Base-by-base conservation (phyloP, 176 grass and related monocot genomes). In the Oryza meyeriana region DNA sequence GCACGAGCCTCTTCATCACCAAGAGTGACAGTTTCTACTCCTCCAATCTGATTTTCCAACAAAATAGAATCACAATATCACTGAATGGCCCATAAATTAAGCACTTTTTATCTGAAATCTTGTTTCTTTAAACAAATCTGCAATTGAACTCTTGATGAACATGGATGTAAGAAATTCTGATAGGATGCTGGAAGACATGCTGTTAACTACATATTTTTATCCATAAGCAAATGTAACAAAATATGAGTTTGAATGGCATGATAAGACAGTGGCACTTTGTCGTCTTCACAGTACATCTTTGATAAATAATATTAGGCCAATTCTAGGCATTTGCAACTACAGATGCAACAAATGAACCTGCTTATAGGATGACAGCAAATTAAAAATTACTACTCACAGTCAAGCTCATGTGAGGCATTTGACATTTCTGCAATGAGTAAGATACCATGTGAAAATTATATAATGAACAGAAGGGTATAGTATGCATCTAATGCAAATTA, bases 1-100 rank as follows among this genome's bases (percentile, higher is more conserved):
- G 95, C 95, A 66, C 95, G 90, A 64, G 95, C 95, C 61, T 98
- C 95, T 27, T 98, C 95, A 61, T 95, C 95, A 62, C 92, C 91
- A 66, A 98, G 84, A 58, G 95, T 98, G 73, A 95, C 95, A 85
- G 86, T 93, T 91, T 98, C 95, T 74, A 95, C 88, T 77, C 95
- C 95, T 64, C 95, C 92, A 78, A 98, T 86, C 95, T 98, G 76
- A 72, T 80, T 80, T 45, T 87, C 39, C 33, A 83, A 59, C 12
- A 76, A 72, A 22, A 69, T 50, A 80, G 52, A 24, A 59, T 42
- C 27, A 86, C 5, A 2, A 81, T 71, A 22, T 84, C 12, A 74
- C 17, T 80, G 28, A 78, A 61, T 16, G 48, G 11, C 17, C 9
- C 14, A 67, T 74, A n/a, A 45, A 59, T 38, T 44, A 26, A 58